Evolutionary conservation across 768 basidiomycete genomes (phyloP), one percentile per base, ranked within the genome.

Genomic region (Kondoa malvinella): DNA sequence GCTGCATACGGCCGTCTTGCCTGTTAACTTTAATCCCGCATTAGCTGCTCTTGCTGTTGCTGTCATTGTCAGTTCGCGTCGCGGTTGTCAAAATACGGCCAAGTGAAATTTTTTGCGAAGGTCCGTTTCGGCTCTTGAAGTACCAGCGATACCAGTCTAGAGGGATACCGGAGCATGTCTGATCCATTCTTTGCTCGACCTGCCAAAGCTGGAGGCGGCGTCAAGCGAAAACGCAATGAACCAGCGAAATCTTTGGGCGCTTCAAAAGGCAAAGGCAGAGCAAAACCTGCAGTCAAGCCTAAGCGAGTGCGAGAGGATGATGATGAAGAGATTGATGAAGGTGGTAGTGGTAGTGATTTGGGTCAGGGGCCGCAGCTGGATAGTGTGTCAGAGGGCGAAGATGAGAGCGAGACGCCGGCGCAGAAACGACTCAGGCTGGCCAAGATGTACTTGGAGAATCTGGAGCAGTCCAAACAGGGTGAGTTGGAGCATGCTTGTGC

Each of bases 381-480:
- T 34, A 50, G 30, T 3, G 66, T 17, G 4, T 59, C 50, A 21
- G 66, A 66, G 64, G 34, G 66, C 29, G 91, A 95, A 73, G 86
- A 92, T 72, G 83, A 85, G 71, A 80, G 85, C 71, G 94, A 96
- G 78, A 94, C 91, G 2, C 89, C 91, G 1, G 91, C 90, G 0
- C 85, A 91, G 80, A 99, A 97, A 78, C 80, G 95, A 68, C 80
- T 99, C 25, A 80, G 95, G 68, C 79, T 99, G 50, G 92, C 94
- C 2, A 87, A 91, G 40, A 77, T 94, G 70, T 96, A 97, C 77
- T 80, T 99, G 56, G 85, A 90, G 69, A 86, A 81, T 70, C 85
- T 97, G 16, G 88, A 88, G 76, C 83, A 86, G 68, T 84, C 82
- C 77, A 92, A 31, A 80, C 86, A 84, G 72, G 76, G 83, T 80